phyloP scores from a whole-genome alignment of 805 yeast species.

The Cyberlindnera subsufficiens region DNA sequence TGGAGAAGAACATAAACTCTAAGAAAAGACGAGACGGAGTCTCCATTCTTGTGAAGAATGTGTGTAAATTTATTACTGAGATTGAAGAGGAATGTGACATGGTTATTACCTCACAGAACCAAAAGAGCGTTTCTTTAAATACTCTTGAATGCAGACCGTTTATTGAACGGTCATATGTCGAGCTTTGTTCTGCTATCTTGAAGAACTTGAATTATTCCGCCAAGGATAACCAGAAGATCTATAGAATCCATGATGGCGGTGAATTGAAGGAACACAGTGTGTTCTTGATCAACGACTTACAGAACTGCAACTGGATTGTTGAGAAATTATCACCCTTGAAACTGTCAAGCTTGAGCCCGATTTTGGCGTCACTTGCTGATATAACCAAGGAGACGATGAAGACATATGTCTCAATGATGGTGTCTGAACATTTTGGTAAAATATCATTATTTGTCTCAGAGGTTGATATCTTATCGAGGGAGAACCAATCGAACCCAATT shows the following conservation, averaged over 20 bases:
- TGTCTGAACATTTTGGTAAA: conserved; percentile 58
- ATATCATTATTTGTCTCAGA: conserved; percentile 60
- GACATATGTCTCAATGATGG: conserved; percentile 39
- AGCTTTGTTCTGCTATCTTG: conserved; percentile 25
- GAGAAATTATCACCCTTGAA: conserved; percentile 32
- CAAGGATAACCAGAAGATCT: conserved; percentile 14
- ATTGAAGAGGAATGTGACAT: conserved; percentile 25
- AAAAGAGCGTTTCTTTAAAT: neutral
- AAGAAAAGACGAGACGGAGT: conserved; percentile 36
- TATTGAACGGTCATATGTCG: conserved; percentile 26
- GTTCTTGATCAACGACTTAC: conserved; percentile 40
- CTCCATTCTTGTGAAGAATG: conserved; percentile 38
- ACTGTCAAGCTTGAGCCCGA: conserved; percentile 9
- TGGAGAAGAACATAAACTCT: conserved; percentile 32
- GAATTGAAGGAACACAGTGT: conserved; percentile 30
- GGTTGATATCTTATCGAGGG: conserved; percentile 44
- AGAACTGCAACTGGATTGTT: conserved; percentile 47
- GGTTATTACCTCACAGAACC: conserved; percentile 8
- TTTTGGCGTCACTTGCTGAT: conserved; percentile 17
- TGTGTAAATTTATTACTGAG: conserved; percentile 40
- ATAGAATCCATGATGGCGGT: conserved; percentile 13
- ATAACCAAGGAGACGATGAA: conserved; percentile 29
- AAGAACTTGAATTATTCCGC: conserved; percentile 22
- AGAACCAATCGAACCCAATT: conserved; percentile 23
- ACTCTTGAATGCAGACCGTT: conserved; percentile 19